A percentile compares a stretch with the other conserved stretches of the same genome.
Evolutionary conservation across 768 basidiomycete species (phyloP).

Genomic region (Rhodotorula sphaerocarpa): DNA sequence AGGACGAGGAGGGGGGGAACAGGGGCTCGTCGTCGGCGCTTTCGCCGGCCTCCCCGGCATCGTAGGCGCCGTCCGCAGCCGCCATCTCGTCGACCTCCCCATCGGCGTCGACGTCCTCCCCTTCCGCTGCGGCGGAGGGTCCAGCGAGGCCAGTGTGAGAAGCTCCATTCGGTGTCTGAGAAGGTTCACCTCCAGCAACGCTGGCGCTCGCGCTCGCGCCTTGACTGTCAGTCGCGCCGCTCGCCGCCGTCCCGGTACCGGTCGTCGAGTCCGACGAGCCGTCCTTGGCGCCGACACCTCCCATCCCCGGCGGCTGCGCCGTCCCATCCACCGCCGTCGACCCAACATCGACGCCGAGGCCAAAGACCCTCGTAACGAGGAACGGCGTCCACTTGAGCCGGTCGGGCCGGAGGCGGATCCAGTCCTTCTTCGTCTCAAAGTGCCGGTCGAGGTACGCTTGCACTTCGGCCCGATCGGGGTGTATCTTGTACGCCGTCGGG

Average conservation of each 20-base stretch:
- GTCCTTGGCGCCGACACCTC: background rate
- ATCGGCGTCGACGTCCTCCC: background rate
- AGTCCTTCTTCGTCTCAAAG: slow-evolving; percentile 59
- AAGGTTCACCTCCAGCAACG: too few species aligned
- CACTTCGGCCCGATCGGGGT: slow-evolving; percentile 63
- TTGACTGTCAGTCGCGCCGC: too few species aligned
- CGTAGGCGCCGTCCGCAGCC: background rate
- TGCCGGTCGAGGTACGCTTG: slow-evolving; percentile 58
- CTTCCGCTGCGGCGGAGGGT: too few species aligned
- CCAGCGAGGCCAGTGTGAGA: too few species aligned
- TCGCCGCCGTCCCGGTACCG: background rate
- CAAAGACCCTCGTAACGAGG: slow-evolving; percentile 48
- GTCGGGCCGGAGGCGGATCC: slow-evolving; percentile 63
- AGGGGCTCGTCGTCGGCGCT: background rate
- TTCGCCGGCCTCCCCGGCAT: background rate
- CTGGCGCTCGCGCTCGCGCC: too few species aligned
- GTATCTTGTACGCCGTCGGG: slow-evolving; percentile 57
- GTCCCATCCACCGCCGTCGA: slow-evolving; percentile 22
- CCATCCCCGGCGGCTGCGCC: background rate
- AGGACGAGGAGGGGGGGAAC: background rate
- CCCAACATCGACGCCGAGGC: slow-evolving; percentile 16
- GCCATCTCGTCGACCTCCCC: background rate
- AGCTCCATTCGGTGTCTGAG: too few species aligned
- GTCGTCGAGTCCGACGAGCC: background rate
- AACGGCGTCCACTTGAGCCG: slow-evolving; percentile 93